Base-by-base conservation (phyloP, 495 filamentous ascomycete species). In the Echria macrotheca region DNA sequence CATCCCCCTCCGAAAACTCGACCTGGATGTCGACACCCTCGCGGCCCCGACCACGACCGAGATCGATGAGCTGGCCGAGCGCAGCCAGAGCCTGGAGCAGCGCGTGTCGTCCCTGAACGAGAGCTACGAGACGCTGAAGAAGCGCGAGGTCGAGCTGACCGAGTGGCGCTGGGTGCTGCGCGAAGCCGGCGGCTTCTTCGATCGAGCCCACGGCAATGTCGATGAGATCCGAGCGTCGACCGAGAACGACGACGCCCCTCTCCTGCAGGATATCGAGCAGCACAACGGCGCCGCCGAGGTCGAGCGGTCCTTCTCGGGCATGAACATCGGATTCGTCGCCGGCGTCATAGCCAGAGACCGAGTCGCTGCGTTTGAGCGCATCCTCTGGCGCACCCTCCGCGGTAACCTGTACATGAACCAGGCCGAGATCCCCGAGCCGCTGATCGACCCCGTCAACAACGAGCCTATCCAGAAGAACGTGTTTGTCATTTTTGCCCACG, bases 391-490 rank as follows among this genome's bases (percentile, higher is more conserved):
- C 46, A 96, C 93, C 0, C 74, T 99, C 45, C 89, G 93, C 58
- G 93, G 93, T 55, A 99, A 99, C 69, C 79, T 99, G 15, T 99
- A 96, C 73, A 99, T 99, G 93, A 99, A 97, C 71, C 93, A 99
- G 73, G 88, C 91, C 26, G 93, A 97, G 72, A 97, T 99, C 45
- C 83, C 88, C 23, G 89, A 97, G 57, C 82, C 89, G n/a, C 86
- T 99, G 48, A 76, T 94, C 65, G 89, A 99, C 67, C 93, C 93
- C 18, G 72, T 79, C 55, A 95, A 80, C 70, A 95, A 96, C 68
- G 93, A 97, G 67, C 75, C 84, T 38, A 76, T 94, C 52, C 81
- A 83, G 68, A 99, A 99, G 83, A 99, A 95, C 59, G 93, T 97
- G 48, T 99, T 97, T 58, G 91, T 99, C 51, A 97, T 99, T 62